phyloP scores from a whole-genome alignment of 2,329 filamentous ascomycete species.

The Colletotrichum sp. region DNA sequence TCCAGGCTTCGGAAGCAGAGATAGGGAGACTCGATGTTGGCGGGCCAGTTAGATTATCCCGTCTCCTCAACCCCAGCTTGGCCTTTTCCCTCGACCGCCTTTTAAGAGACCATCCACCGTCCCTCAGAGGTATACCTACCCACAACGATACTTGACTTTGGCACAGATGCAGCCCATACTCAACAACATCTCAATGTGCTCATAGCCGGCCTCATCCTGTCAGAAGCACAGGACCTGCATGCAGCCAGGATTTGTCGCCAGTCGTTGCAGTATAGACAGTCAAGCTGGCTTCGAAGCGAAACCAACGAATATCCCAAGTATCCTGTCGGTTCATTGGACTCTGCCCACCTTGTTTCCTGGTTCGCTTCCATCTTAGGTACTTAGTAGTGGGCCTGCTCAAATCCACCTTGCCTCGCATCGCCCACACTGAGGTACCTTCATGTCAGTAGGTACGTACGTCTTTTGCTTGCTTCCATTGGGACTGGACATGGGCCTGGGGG shows the following conservation, averaged over 20 bases:
- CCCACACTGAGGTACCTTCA: slow-evolving; percentile 7
- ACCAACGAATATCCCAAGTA: background rate
- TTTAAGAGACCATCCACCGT: background rate
- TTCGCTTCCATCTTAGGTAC: background rate
- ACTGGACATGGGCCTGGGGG: background rate
- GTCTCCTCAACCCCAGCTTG: background rate
- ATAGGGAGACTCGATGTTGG: background rate
- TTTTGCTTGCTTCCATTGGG: background rate
- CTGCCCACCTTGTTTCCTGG: background rate
- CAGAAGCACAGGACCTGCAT: background rate
- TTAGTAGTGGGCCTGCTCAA: slow-evolving; percentile 6
- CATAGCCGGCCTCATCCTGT: background rate
- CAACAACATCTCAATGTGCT: background rate
- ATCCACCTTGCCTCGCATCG: background rate
- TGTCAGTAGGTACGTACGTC: background rate
- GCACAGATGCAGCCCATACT: background rate
- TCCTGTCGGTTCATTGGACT: background rate
- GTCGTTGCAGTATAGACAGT: background rate
- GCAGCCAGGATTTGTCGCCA: background rate
- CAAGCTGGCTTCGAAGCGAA: background rate
- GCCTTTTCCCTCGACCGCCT: background rate
- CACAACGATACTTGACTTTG: background rate
- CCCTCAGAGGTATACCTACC: background rate
- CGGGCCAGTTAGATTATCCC: background rate
- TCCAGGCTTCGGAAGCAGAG: background rate